Evolutionary conservation across 306 rosid species (phyloP), one percentile per base, ranked within the genome.

Genomic region (Mimosa bimucronata): DNA sequence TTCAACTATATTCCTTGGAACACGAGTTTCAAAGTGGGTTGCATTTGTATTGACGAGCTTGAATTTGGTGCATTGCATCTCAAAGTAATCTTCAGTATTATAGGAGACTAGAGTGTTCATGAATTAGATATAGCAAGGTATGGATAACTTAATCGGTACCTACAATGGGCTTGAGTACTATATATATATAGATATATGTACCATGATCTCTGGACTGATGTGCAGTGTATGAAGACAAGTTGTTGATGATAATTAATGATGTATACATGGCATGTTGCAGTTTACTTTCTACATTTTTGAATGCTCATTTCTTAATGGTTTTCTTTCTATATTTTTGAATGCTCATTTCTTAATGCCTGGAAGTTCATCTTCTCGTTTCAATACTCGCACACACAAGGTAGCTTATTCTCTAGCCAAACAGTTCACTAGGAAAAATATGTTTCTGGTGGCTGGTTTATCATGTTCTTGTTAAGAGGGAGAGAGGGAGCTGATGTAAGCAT

Each of bases 31-130:
- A 79, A 57, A 7, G 8, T 3, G 23, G 73, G 26, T 18, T 79
- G 74, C 66, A 0, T 71, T 42, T 82, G 58, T 31, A 70, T 55
- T 82, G 79, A 78, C 42, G n/a, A 4, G 61, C 21, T 25, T 64
- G 18, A 6, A 64, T 48, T 73, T 14, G 45, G 19, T 37, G 37
- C 30, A 58, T 57, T 76, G 50, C 66, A 29, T 53, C 26, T 7
- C 7, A n/a, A 15, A 9, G 61, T 16, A 38, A 34, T 15, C 69
- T n/a, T 57, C 11, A 15, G 30, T 19, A n/a, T 52, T 52, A 52
- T 15, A 70, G 18, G 10, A 44, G 62, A 19, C 40, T 3, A 7
- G 45, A 44, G 44, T 41, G 42, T 50, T 37, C 40, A 46, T 62
- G 41, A 25, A 26, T 30, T 74, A 19, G 53, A 16, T 67, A 7